Evolutionary conservation across 31 red algal genomes (phyloP), one percentile per base, ranked within the genome.

Genomic region (Porphyra umbilicalis): DNA sequence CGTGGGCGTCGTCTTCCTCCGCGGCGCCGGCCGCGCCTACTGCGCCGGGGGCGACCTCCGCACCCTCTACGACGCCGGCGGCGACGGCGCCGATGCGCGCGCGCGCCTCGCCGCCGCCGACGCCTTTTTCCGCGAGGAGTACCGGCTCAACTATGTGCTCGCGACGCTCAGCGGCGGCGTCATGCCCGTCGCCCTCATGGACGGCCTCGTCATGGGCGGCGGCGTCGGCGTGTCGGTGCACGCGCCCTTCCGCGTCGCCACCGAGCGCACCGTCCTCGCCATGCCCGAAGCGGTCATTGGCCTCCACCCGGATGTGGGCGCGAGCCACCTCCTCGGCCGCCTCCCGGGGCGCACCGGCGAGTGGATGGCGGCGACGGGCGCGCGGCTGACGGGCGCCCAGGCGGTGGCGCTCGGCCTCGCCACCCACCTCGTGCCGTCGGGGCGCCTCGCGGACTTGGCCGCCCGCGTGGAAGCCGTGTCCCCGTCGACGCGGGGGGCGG

Each of bases 141-240:
- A 90, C 84, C 38, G 44, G 16, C 80, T 95, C 25, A 81, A 91
- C 75, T 88, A 81, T 36, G n/a, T 91, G 30, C 39, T 98, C 33
- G 90, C 80, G 67, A 82, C 42, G 10, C 67, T 88, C 33, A 6
- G 75, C 33, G 80, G 76, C 1, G 79, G 57, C 38, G 78, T 79
- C 35, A 36, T 76, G 78, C 39, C 35, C 32, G 89, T 98, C 32
- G 80, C 93, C 37, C 78, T 98, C 14, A 74, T 87, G 34, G 93
- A 95, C 77, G 96, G 96, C 25, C 86, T 98, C 76, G 88, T 91
- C 67, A 98, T 98, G 96, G 96, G 96, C 71, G 96, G 93, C 75
- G 96, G 96, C 39, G 87, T 79, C 39, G 96, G 96, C 25, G 33
- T 98, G 30, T 93, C 90, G 16, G 75, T 98, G 9, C 96, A 98